Base-by-base conservation (phyloP, 495 filamentous ascomycete species). In the Aspergillus olivimuriae region DNA sequence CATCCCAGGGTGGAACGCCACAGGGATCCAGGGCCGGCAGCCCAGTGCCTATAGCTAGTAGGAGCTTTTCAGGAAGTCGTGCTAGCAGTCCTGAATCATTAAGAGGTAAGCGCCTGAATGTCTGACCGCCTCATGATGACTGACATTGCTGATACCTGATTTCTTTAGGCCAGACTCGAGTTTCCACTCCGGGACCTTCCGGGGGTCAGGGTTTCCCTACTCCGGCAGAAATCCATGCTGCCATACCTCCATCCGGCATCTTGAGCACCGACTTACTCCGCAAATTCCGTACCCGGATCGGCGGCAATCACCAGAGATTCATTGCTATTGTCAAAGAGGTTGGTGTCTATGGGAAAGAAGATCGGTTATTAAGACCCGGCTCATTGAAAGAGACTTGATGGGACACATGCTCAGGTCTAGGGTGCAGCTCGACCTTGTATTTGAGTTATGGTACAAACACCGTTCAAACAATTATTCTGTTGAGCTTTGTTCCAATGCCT, bases 171-270 rank as follows among this genome's bases (percentile, higher is more conserved):
- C 54, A 51, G 43, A 55, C 52, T 12, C 64, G 63, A 34, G 47
- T 60, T 19, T 64, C 68, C 2, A 69, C 65, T 4, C 61, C 69
- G 0, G 49, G 47, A 22, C 50, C 58, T 21, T 39, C 58, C 35
- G 47, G 58, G 18, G 47, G 41, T 19, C 58, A 58, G 39, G 50
- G 58, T 2, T 77, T 77, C 46, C 77, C 82, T 17, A 80, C 78
- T 8, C 65, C 76, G 4, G 77, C 75, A n/a, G 89, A 94, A 57
- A 83, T 92, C 41, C 68, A 82, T 51, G 74, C 77, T 4, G 76
- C 76, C 1, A 73, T 89, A 34, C 84, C 84, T 1, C 63, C 71
- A 5, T 69, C 71, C n/a, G 87, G 87, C 22, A 83, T 90, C 36
- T 63, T 70, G 2, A 80, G 89, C 38, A 68, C 63, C 19, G 69